Percentiles rank a stretch among this genome's conserved stretches.
phyloP scores from a whole-genome alignment of 768 basidiomycete genomes.

The Leccinum ochraceum region DNA sequence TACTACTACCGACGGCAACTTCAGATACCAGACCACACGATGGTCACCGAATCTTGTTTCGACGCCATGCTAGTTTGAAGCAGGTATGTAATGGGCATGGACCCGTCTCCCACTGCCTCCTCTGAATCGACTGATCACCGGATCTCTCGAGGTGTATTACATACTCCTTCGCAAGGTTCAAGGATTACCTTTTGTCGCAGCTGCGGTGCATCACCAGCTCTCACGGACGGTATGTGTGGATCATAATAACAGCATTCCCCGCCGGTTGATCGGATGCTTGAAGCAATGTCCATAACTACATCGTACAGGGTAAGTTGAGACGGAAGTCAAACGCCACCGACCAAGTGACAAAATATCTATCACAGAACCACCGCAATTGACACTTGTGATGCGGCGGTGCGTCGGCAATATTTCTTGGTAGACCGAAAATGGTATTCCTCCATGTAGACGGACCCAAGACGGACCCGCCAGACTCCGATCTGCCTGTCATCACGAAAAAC shows the following conservation, averaged over 20 bases:
- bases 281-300: slow-evolving; percentile 98
- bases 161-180: slow-evolving; percentile 96
- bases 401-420: slow-evolving; percentile 4
- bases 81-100: slow-evolving; percentile 87
- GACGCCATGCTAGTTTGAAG: slow-evolving; percentile 79
- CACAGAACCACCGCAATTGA: slow-evolving; percentile 93
- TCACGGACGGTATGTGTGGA: slow-evolving; percentile 86
- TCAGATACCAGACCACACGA: no score
- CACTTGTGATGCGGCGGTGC: neutral
- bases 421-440: slow-evolving; percentile 4
- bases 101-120: slow-evolving; percentile 93
- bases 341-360: slow-evolving; percentile 39
- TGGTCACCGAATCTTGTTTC: slow-evolving; percentile 37
- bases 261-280: slow-evolving; percentile 93
- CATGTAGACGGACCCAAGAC: slow-evolving; percentile 96
- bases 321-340: slow-evolving; percentile 97
- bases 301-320: slow-evolving; percentile 93
- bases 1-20: neutral
- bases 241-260: slow-evolving; percentile 57
- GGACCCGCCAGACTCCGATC: slow-evolving; percentile 93
- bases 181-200: slow-evolving; percentile 94
- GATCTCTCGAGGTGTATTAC: slow-evolving; percentile 95
- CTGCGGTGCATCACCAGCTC: slow-evolving; percentile 96
- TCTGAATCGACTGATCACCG: slow-evolving; percentile 80
- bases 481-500: slow-evolving; percentile 75